Percentiles rank a stretch among this genome's conserved stretches.
Evolutionary conservation across 768 basidiomycete species (phyloP).

Genomic region (Rhodocollybia butyracea): DNA sequence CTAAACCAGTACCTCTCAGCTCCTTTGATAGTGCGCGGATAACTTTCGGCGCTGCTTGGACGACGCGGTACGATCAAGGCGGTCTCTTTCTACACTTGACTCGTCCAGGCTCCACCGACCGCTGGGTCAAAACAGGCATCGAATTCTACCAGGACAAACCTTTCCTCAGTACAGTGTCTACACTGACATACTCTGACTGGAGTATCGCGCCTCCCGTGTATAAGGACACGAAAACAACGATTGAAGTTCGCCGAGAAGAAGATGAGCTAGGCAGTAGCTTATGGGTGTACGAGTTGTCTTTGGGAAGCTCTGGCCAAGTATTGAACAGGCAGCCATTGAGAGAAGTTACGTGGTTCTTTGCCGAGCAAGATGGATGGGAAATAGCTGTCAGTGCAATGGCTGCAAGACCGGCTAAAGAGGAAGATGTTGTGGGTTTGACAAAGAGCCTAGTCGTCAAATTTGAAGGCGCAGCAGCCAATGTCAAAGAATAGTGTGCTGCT

Average conservation of each 20-base stretch:
- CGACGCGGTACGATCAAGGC: slow-evolving; percentile 5
- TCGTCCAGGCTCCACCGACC: background rate
- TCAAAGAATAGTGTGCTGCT: background rate
- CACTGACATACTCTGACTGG: slow-evolving; percentile 8
- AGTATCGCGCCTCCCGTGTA: slow-evolving; percentile 1
- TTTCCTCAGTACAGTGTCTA: slow-evolving; percentile 9
- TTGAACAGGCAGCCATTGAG: slow-evolving; percentile 7
- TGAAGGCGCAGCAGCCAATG: background rate
- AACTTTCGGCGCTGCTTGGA: background rate
- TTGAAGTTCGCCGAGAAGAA: slow-evolving; percentile 7
- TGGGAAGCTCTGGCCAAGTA: slow-evolving; percentile 1
- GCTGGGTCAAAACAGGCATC: slow-evolving; percentile 9
- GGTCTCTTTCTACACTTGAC: slow-evolving; percentile 4
- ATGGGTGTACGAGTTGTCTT: slow-evolving; percentile 9
- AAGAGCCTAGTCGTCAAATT: slow-evolving; percentile 2
- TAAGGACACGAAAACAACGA: background rate
- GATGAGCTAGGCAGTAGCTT: slow-evolving; percentile 7
- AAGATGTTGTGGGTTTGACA: background rate
- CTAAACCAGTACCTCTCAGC: background rate
- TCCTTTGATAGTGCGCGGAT: slow-evolving; percentile 1
- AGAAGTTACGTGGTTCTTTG: slow-evolving; percentile 12
- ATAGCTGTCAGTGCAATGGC: slow-evolving; percentile 4
- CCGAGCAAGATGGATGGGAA: slow-evolving; percentile 10
- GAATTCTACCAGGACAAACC: slow-evolving; percentile 8
- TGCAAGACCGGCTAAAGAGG: slow-evolving; percentile 8